Conservation (phyloP, 306 rosid species). For the Macrotyloma uniflorum region DNA sequence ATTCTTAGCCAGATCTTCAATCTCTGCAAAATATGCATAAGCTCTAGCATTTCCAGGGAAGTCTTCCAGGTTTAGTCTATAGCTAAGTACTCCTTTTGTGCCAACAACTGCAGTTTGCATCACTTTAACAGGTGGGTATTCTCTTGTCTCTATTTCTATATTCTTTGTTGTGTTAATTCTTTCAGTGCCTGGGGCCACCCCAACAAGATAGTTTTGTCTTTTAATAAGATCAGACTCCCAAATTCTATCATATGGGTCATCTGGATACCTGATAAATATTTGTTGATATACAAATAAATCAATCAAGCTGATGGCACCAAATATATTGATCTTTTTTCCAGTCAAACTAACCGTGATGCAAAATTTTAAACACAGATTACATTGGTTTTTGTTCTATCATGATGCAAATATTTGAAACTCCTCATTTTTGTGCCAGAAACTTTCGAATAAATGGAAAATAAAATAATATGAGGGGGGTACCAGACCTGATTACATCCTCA, state of each 20-base stretch:
- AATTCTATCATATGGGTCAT: slow-evolving; percentile 97
- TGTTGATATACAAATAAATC: not conserved
- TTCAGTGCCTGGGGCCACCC: slow-evolving; percentile 89
- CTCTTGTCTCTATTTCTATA: slow-evolving; percentile 64
- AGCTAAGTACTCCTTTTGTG: slow-evolving; percentile 63
- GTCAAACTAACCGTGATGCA: slow-evolving; percentile 7
- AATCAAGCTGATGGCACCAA: not conserved
- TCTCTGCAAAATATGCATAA: slow-evolving; percentile 86
- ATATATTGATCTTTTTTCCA: not conserved
- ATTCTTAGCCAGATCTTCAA: slow-evolving; percentile 66
- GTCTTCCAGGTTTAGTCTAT: slow-evolving; percentile 80
- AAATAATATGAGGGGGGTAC: slow-evolving; percentile 5
- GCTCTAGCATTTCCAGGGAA: slow-evolving; percentile 90
- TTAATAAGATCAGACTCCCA: slow-evolving; percentile 91
- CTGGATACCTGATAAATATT: slow-evolving; percentile 82
- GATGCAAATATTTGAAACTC: slow-evolving; percentile 11
- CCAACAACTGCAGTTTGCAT: slow-evolving; percentile 94
- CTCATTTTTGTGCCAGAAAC: not conserved
- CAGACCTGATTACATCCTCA: slow-evolving; percentile 70
- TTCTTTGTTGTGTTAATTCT: slow-evolving; percentile 70
- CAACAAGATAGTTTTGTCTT: slow-evolving; percentile 91
- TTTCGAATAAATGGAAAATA: slow-evolving; percentile 20
- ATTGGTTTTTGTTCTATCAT: not conserved
- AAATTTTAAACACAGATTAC: not conserved
- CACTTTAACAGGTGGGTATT: slow-evolving; percentile 79